A percentile compares a stretch with the other conserved stretches of the same genome.
These are phyloP conservation scores for Nitzschia palea DNA, from an alignment of 108 stramenopile genomes.

Conservation along the genomic window DNA sequence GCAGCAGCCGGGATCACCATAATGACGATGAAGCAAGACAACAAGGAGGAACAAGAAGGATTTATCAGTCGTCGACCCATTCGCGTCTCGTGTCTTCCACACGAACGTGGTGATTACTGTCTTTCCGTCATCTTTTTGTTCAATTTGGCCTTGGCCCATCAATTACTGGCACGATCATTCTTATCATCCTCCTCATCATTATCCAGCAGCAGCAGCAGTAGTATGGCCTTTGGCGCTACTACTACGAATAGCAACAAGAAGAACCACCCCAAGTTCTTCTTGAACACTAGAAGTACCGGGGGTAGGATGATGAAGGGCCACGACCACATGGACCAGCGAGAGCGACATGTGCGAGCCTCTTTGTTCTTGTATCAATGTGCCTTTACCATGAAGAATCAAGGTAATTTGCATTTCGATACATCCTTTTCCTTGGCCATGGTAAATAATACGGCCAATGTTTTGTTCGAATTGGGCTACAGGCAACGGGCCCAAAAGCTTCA, in stretches of 20 bases:
- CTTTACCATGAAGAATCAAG: slow-evolving; percentile 4
- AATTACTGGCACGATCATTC: not conserved
- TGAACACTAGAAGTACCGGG: too few species aligned
- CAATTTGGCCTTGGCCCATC: not conserved
- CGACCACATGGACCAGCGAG: too few species aligned
- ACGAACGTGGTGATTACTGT: not conserved
- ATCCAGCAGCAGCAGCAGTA: not conserved
- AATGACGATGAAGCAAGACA: not conserved
- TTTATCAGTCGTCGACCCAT: not conserved
- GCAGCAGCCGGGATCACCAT: too few species aligned
- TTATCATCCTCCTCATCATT: not conserved
- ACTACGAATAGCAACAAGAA: not conserved
- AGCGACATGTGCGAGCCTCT: not conserved
- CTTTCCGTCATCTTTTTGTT: not conserved
- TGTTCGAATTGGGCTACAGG: not conserved
- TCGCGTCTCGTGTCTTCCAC: not conserved
- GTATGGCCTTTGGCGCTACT: too few species aligned
- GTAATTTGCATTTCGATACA: not conserved
- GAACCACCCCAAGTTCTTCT: not conserved
- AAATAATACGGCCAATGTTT: not conserved
- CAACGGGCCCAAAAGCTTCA: not conserved
- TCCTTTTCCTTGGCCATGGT: not conserved
- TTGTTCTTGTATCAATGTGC: not conserved
- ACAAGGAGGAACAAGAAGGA: not conserved
- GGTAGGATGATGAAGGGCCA: too few species aligned